These are phyloP conservation scores for Copromyces sp. DNA, from an alignment of 495 filamentous ascomycete genomes.

Conservation along the genomic window DNA sequence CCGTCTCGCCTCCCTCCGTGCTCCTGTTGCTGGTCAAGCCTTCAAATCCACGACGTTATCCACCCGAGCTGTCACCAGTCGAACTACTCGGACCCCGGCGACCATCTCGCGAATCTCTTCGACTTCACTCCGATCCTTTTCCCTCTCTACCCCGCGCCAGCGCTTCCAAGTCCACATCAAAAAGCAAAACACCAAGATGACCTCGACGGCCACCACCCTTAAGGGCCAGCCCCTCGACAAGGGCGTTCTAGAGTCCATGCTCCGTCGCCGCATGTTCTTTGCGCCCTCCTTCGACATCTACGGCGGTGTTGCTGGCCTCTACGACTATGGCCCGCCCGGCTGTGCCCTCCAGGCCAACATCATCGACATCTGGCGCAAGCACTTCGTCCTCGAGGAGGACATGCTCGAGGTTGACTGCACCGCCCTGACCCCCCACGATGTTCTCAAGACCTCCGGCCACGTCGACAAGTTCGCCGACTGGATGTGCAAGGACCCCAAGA, in stretches of 20 bases:
- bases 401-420: conserved; percentile 87
- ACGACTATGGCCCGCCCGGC: conserved; percentile 77
- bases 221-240: conserved; percentile 86
- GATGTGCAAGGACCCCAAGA: conserved; percentile 99
- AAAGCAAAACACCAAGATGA: conserved; percentile 34
- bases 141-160: conserved; percentile 11
- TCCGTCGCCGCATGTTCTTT: conserved; percentile 83
- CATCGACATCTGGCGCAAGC: conserved; percentile 85
- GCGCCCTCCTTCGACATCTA: conserved; percentile 94
- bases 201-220: conserved; percentile 56
- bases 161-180: conserved; percentile 2
- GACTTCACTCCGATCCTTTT: conserved; percentile 8
- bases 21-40: conserved; percentile 17
- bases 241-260: conserved; percentile 64
- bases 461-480: conserved; percentile 97
- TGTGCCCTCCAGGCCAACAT: conserved; percentile 76
- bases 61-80: neutral
- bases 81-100: neutral
- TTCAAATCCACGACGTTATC: conserved; percentile 10
- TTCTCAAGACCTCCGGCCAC: conserved; percentile 92
- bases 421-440: conserved; percentile 75
- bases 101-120: conserved; percentile 6
- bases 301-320: conserved; percentile 74
- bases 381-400: conserved; percentile 78
- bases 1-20: conserved; percentile 9